Evolutionary conservation across 2,329 filamentous ascomycete genomes (phyloP), one percentile per base, ranked within the genome.

Genomic region (Fusarium sp.): DNA sequence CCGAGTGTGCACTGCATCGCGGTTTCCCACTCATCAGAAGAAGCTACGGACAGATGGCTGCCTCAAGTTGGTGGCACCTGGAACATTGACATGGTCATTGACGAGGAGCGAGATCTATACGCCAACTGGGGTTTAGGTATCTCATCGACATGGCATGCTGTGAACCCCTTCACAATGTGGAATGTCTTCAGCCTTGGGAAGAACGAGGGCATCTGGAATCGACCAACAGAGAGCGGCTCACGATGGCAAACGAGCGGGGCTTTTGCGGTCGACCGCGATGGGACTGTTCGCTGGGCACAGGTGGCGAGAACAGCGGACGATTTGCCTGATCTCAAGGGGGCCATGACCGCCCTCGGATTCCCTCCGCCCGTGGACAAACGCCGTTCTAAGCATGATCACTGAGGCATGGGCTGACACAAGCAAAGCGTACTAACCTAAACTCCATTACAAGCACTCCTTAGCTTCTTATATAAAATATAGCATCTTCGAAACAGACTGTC

Each of bases 161-260:
- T 91, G 18, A 87, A 84, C 58, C 90, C 89, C 1, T 76, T 82
- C 57, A 83, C 85, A n/a, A 68, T 93, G 62, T 87, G 84, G 74
- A 83, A 82, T n/a, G 84, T 86, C 3, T 87, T 87, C 65, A 85
- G 81, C 59, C 80, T 93, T 27, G 88, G 86, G 15, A 86, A 83
- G 66, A 80, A 86, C 51, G 89, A 93, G 75, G 85, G 88, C 16
- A 91, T 93, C 69, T 90, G 87, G 85, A 90, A 90, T 75, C 80
- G 87, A 25, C 84, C 87, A 5, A 90, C 88, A 4, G 88, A 91
- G 78, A 91, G 87, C 75, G 91, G 91, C 41, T 88, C 81, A 69
- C 80, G 89, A 55, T 93, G 91, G 91, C 91, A 93, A 84, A 90
- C 82, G 27, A 83, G 86, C 47, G 91, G 91, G 29, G 87, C 86